A percentile compares a stretch with the other conserved stretches of the same genome.
These are phyloP conservation scores for Leccinum obscurum DNA, from an alignment of 768 basidiomycete genomes.

Conservation along the genomic window DNA sequence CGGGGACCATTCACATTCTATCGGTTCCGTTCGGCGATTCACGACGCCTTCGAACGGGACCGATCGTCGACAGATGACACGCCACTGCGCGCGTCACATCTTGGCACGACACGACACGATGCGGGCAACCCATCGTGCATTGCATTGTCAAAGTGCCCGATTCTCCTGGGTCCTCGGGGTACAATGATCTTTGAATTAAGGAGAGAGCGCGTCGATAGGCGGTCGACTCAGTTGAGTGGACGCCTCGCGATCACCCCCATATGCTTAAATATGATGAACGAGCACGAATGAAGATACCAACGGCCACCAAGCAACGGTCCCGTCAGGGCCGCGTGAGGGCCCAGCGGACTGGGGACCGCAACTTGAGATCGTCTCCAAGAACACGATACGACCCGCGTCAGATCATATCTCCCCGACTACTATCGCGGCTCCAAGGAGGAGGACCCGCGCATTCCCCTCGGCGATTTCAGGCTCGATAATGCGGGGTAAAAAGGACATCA, in stretches of 20 bases:
- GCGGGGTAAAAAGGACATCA: background rate
- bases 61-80: background rate
- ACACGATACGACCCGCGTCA: background rate
- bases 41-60: background rate
- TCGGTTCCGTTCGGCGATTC: constrained; percentile 78
- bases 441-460: background rate
- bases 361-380: background rate
- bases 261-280: background rate
- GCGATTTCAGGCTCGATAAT: background rate
- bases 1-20: constrained; percentile 62
- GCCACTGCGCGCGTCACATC: too few relatives aligned
- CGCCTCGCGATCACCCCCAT: background rate
- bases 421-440: background rate
- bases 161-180: constrained; percentile 31
- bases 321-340: background rate
- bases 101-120: background rate
- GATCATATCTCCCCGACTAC: background rate
- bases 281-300: background rate
- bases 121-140: constrained; percentile 46
- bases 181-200: background rate
- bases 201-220: background rate
- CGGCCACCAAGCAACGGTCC: background rate
- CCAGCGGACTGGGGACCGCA: background rate
- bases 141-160: constrained; percentile 56
- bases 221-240: constrained; percentile 9